These are phyloP conservation scores for Fusarium burgessii DNA, from an alignment of 2,329 filamentous ascomycete genomes.

Conservation along the genomic window DNA sequence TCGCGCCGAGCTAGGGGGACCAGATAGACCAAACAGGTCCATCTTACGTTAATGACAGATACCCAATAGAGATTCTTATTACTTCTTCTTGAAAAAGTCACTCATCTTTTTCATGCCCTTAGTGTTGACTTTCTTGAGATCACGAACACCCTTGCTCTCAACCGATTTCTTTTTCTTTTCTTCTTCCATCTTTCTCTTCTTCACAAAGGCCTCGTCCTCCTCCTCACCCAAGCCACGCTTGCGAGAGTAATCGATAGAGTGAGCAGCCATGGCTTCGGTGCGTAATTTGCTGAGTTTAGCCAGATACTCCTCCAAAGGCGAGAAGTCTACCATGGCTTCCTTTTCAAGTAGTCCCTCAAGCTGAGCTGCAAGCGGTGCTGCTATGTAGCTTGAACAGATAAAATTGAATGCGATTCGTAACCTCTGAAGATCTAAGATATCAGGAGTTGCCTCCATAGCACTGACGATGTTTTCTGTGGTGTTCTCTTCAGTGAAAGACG, in stretches of 20 bases:
- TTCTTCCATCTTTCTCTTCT: conserved; percentile 87
- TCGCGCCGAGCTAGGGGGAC: conserved; percentile 51
- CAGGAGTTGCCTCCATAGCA: conserved; percentile 60
- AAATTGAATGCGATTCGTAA: conserved; percentile 74
- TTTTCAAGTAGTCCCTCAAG: conserved; percentile 58
- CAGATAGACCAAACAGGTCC: conserved; percentile 37
- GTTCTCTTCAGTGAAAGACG: conserved; percentile 55
- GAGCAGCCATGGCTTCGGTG: conserved; percentile 76
- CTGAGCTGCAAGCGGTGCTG: conserved; percentile 55
- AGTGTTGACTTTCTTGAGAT: conserved; percentile 90
- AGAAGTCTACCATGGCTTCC: conserved; percentile 69
- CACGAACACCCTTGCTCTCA: conserved; percentile 80
- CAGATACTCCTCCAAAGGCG: conserved; percentile 77
- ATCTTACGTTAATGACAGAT: conserved; percentile 44
- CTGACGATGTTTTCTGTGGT: conserved; percentile 53
- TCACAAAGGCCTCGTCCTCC: conserved; percentile 72
- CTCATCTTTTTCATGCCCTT: conserved; percentile 98
- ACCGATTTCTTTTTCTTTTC: conserved; percentile 85
- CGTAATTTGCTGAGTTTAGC: conserved; percentile 74
- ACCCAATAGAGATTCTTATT: conserved; percentile 46
- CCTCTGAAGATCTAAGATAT: conserved; percentile 70
- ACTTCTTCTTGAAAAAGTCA: conserved; percentile 86
- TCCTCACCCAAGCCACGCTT: conserved; percentile 78
- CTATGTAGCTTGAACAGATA: conserved; percentile 71
- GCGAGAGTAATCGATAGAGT: conserved; percentile 77